These are phyloP conservation scores for Pichia phayaonensis DNA, from an alignment of 805 yeast genomes.

Conservation along the genomic window DNA sequence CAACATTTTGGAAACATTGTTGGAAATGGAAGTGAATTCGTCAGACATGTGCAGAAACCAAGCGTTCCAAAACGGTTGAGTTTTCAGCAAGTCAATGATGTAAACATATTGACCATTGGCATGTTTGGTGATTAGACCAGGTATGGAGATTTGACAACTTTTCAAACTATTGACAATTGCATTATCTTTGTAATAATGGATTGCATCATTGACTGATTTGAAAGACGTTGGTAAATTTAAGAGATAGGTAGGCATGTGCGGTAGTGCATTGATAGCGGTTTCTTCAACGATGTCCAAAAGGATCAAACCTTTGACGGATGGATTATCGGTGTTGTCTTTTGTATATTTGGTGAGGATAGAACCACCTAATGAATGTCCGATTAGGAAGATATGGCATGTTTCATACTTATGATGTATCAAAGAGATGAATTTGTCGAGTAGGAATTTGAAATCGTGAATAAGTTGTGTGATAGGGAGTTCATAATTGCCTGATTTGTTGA, in stretches of 20 bases:
- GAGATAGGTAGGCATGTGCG: constrained; percentile 61
- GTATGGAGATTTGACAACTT: constrained; percentile 75
- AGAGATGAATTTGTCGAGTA: constrained; percentile 36
- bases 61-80: constrained; percentile 64
- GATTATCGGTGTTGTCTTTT: constrained; percentile 7
- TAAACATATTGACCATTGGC: constrained; percentile 32
- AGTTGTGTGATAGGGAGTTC: constrained; percentile 44
- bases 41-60: constrained; percentile 76
- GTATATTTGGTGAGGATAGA: constrained; percentile 57
- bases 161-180: constrained; percentile 44
- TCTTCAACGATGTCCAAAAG: constrained; percentile 94
- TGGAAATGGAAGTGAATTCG: constrained; percentile 33
- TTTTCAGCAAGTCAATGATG: constrained; percentile 54
- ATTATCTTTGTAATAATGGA: constrained; percentile 73
- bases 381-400: constrained; percentile 39
- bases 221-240: constrained; percentile 58
- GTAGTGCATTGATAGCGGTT: constrained; percentile 67
- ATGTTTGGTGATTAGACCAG: constrained; percentile 41
- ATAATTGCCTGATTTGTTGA: constrained; percentile 19
- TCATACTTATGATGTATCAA: constrained; percentile 4
- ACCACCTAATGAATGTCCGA: constrained; percentile 95
- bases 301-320: constrained; percentile 52
- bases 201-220: constrained; percentile 44
- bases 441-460: constrained; percentile 46
- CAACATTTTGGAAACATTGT: constrained; percentile 53